Conservation (phyloP, 805 yeast genomes). For the Cyberlindnera veronae region DNA sequence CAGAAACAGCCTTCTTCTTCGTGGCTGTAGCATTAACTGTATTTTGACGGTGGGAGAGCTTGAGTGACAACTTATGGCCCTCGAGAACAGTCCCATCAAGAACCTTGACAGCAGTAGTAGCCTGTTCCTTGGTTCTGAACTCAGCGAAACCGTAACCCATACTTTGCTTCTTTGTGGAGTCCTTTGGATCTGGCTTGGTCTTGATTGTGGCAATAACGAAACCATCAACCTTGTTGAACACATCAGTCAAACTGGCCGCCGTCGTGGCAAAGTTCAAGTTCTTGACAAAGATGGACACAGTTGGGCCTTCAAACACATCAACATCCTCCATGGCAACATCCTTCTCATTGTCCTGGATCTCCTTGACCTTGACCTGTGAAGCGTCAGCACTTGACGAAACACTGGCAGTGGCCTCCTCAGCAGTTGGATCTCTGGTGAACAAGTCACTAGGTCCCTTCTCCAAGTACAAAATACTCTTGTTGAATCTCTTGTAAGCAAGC, state of each 20-base stretch:
- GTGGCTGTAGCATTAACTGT: constrained; percentile 28
- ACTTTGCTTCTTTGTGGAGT: constrained; percentile 61
- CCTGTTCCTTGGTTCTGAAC: constrained; percentile 74
- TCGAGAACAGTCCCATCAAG: constrained; percentile 77
- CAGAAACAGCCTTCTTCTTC: constrained; percentile 17
- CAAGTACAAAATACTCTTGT: constrained; percentile 79
- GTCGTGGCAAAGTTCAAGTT: constrained; percentile 87
- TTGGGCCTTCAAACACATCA: constrained; percentile 57
- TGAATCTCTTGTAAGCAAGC: constrained; percentile 82
- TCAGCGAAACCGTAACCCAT: constrained; percentile 99
- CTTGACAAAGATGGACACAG: constrained; percentile 87
- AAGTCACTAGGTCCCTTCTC: constrained; percentile 92
- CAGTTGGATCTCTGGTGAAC: constrained; percentile 56
- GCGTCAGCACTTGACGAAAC: constrained; percentile 30
- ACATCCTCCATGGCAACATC: constrained; percentile 35
- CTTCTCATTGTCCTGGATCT: constrained; percentile 25
- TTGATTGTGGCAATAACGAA: constrained; percentile 80
- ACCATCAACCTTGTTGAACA: constrained; percentile 72
- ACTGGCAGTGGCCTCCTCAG: constrained; percentile 22
- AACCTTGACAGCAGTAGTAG: constrained; percentile 66
- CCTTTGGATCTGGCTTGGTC: constrained; percentile 83
- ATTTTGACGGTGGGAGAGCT: constrained; percentile 77
- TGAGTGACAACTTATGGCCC: constrained; percentile 88
- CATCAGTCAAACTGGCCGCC: constrained; percentile 46
- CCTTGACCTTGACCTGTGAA: constrained; percentile 17